These are phyloP conservation scores for Fusarium humuli DNA, from an alignment of 2,329 filamentous ascomycete genomes.

Conservation along the genomic window DNA sequence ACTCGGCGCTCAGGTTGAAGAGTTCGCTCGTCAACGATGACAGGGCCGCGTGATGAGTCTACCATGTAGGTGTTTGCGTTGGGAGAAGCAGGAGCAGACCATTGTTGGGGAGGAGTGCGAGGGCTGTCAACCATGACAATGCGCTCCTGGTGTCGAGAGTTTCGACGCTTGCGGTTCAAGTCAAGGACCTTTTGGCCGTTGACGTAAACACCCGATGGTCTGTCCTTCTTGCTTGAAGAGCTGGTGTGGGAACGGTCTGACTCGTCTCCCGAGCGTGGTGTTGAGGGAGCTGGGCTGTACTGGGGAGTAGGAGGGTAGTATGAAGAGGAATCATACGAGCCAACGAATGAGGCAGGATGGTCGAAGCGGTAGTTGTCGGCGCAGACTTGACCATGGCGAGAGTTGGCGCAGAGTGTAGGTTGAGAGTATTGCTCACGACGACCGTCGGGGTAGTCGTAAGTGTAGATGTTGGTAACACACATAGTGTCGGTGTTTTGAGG, in stretches of 20 bases:
- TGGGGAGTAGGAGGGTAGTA: slow-evolving; percentile 56
- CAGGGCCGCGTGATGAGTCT: slow-evolving; percentile 44
- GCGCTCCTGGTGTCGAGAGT: slow-evolving; percentile 54
- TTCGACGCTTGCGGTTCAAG: slow-evolving; percentile 47
- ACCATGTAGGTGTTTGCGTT: slow-evolving; percentile 45
- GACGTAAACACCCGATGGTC: slow-evolving; percentile 53
- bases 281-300: slow-evolving; percentile 49
- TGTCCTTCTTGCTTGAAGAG: slow-evolving; percentile 49
- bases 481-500: slow-evolving; percentile 54
- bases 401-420: slow-evolving; percentile 54
- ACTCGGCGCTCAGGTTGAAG: slow-evolving; percentile 46
- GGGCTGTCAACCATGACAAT: slow-evolving; percentile 59
- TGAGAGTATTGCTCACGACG: slow-evolving; percentile 51
- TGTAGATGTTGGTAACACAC: slow-evolving; percentile 63
- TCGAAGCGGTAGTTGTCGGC: slow-evolving; percentile 55
- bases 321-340: slow-evolving; percentile 49
- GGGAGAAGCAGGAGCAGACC: slow-evolving; percentile 55
- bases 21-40: slow-evolving; percentile 55
- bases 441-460: slow-evolving; percentile 61
- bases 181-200: slow-evolving; percentile 54
- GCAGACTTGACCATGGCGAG: slow-evolving; percentile 58
- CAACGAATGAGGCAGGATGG: slow-evolving; percentile 55
- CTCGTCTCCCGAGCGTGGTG: slow-evolving; percentile 54
- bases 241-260: slow-evolving; percentile 53
- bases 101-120: slow-evolving; percentile 59